phyloP scores from a whole-genome alignment of 1,139 yeast species.

The Schwanniomyces etchellsii region DNA sequence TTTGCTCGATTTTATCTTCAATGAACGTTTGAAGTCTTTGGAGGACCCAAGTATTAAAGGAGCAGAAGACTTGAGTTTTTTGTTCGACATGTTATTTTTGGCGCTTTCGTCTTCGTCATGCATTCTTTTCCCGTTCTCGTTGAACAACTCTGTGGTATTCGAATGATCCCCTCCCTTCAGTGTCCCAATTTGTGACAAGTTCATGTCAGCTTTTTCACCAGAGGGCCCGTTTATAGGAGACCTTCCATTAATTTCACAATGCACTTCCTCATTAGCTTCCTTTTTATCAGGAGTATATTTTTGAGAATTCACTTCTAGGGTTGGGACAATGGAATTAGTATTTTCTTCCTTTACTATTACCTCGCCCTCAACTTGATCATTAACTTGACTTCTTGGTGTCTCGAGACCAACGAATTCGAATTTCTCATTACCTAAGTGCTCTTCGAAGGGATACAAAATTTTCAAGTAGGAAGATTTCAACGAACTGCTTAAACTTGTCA shows the following conservation, averaged over 20 bases:
- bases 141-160: no score
- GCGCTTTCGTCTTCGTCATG: neutral
- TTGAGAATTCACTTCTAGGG: neutral
- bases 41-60: constrained; percentile 46
- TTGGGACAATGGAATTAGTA: neutral
- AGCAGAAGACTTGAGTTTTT: constrained; percentile 1
- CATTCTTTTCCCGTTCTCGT: neutral
- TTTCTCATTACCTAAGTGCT: constrained; percentile 13
- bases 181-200: no score
- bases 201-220: neutral
- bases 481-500: constrained; percentile 68
- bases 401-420: constrained; percentile 5
- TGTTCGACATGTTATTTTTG: neutral
- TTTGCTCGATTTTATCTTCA: constrained; percentile 38
- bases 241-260: neutral
- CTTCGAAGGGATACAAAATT: constrained; percentile 30
- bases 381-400: neutral
- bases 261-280: neutral
- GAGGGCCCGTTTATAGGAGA: neutral
- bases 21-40: constrained; percentile 36
- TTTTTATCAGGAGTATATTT: neutral
- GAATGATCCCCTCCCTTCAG: no score
- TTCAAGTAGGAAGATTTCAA: constrained; percentile 52
- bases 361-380: neutral
- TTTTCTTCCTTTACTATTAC: neutral